Evolutionary conservation across 2,329 filamentous ascomycete species (phyloP), one percentile per base, ranked within the genome.

Genomic region (Camillea tinctor): DNA sequence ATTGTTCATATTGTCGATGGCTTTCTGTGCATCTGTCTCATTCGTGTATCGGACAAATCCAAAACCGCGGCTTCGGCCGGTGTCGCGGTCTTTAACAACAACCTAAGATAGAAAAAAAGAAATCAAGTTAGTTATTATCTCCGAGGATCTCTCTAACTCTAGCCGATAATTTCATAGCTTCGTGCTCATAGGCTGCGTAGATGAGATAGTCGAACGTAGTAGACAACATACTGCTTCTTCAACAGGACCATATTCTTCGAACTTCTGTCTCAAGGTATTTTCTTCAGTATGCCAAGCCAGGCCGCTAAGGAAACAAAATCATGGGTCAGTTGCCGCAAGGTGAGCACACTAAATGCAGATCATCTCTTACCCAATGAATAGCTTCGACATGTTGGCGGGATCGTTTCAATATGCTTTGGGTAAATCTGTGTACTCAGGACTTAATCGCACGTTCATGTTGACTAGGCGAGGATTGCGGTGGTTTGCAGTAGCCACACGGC

Each of bases 231-330:
- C 95, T 71, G 95, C 95, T 87, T 99, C 94, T 76, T 97, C 93
- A 68, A 99, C 90, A 50, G 83, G 81, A 62, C 94, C 94, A 74
- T 92, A 97, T 77, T 95, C 89, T 76, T 94, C 89, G 76, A 99
- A 99, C 79, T 97, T 97, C 74, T 89, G 81, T 73, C 91, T 90
- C 67, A 99, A 83, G 68, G 91, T 93, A 51, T 80, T 79, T 79
- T 98, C 94, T 77, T 96, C 93, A 66, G 95, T 99, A 81, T 97
- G 93, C 95, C 95, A 99, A 73, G 95, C 92, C 69, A 99, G 92
- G 84, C 95, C 95, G 74, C 94, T 97, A 59, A 21, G 50, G 66
- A 51, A 61, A 59, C 56, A 60, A 61, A 63, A 57, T 55, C 15
- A 56, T 59, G 54, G 20, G 52, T 54, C 54, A 62, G 49, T 24